Base-by-base conservation (phyloP, 2,329 filamentous ascomycete genomes). In the Ophiocordyceps camponoti-leonardi region DNA sequence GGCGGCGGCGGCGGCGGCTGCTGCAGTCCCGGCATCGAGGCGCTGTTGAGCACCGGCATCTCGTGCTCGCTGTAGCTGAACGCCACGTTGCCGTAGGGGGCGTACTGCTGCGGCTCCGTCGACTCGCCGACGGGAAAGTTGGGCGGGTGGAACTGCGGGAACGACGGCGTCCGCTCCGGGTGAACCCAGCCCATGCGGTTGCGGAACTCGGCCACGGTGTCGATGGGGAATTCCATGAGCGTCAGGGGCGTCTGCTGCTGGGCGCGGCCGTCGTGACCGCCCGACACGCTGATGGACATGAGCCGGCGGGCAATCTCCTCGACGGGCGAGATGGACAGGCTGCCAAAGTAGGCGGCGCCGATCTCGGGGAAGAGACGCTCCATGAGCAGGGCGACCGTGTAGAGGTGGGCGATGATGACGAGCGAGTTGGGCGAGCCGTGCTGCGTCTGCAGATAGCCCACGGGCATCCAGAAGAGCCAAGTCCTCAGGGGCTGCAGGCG, bases 401-500 rank as follows among this genome's bases (percentile, higher is more conserved):
- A 96, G 61, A 94, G 86, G 58, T 96, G 85, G 12, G 87, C 84
- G 46, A 96, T 79, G 50, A 93, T 80, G 45, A 94, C 72, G 52
- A 95, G 71, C 1, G 86, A 82, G 48, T 77, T 84, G 22, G 84
- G 75, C 52, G 90, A 86, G 33, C 77, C 77, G 44, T 81, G 78
- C 42, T 81, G 83, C 51, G 80, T 78, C 58, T 90, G 82, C 23
- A 95, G 72, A 54, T 88, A 82, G 52, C 80, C 79, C 31, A 94
- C 80, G 1, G 92, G 92, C 46, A 94, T 77, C 87, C 90, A 96
- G 65, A 96, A 94, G 16, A 96, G 75, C 87, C 90, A 95, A 53
- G 85, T 84, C 46, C 88, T 77, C 48, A 98, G 73, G 11, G 86
- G 81, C 51, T 93, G 88, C 12, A 96, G 76, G 51, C 88, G 83